These are phyloP conservation scores for Rhynchosporium agropyri DNA, from an alignment of 2,329 filamentous ascomycete species.

Conservation along the genomic window DNA sequence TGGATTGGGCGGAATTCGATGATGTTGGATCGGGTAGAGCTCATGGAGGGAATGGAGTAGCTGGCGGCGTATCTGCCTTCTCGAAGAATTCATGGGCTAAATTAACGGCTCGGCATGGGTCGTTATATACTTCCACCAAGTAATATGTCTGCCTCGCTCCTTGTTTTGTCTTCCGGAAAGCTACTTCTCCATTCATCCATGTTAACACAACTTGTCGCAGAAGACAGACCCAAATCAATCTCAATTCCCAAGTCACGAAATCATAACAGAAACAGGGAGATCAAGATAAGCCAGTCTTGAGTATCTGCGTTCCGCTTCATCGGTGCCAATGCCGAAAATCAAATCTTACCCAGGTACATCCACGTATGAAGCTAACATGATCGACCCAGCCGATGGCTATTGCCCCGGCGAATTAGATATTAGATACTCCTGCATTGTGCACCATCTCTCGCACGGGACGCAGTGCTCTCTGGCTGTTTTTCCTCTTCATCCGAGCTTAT, in stretches of 20 bases:
- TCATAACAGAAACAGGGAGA: too few relatives aligned
- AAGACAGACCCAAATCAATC: too few relatives aligned
- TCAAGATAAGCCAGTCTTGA: too few relatives aligned
- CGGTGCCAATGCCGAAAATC: too few relatives aligned
- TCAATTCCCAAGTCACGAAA: too few relatives aligned
- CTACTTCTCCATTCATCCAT: too few relatives aligned
- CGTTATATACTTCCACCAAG: neutral
- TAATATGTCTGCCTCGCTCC: neutral
- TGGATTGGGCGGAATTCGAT: conserved; percentile 83
- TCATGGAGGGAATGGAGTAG: conserved; percentile 91
- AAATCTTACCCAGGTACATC: too few relatives aligned
- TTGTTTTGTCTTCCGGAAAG: neutral
- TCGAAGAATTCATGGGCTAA: neutral
- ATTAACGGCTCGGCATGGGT: neutral
- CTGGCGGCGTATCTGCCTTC: neutral
- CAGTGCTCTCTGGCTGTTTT: conserved; percentile 48
- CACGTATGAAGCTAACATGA: neutral
- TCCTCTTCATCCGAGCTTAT: conserved; percentile 42
- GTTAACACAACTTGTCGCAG: too few relatives aligned
- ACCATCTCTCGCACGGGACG: conserved; percentile 46
- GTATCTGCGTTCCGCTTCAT: too few relatives aligned
- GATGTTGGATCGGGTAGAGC: conserved; percentile 84
- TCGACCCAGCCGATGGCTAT: neutral
- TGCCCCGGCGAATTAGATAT: too few relatives aligned
- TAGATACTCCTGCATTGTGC: conserved; percentile 48